Evolutionary conservation across 495 filamentous ascomycete genomes (phyloP).

Genomic region (Tuber umbilicatum): DNA sequence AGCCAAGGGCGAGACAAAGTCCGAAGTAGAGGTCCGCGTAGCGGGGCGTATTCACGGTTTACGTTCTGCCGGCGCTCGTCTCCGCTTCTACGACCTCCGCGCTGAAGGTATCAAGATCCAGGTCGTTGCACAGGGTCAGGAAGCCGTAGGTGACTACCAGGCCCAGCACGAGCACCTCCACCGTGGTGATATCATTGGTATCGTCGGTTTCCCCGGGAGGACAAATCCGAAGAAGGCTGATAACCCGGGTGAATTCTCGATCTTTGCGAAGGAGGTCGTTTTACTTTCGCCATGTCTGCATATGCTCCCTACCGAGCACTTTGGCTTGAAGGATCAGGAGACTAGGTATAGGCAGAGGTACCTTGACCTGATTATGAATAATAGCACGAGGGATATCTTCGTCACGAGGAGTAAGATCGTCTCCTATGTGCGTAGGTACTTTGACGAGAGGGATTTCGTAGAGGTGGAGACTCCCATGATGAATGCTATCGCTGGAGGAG

Average conservation of each 20-base stretch:
- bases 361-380: conserved; percentile 95
- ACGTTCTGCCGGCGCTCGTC: conserved; percentile 72
- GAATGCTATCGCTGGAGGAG: conserved; percentile 90
- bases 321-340: conserved; percentile 91
- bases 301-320: conserved; percentile 85
- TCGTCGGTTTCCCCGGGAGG: conserved; percentile 81
- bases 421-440: conserved; percentile 74
- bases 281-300: conserved; percentile 88
- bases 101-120: conserved; percentile 79
- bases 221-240: conserved; percentile 80
- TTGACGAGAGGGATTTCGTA: conserved; percentile 75
- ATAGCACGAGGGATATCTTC: conserved; percentile 70
- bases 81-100: conserved; percentile 89
- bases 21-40: conserved; percentile 64
- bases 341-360: conserved; percentile 85
- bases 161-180: conserved; percentile 80
- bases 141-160: conserved; percentile 47
- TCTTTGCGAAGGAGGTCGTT: conserved; percentile 80
- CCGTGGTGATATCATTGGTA: conserved; percentile 82
- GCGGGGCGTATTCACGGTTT: conserved; percentile 85
- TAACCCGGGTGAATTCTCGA: conserved; percentile 79
- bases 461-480: conserved; percentile 99
- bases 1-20: conserved; percentile 74
- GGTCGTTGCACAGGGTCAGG: conserved; percentile 81
- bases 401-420: conserved; percentile 77